These are phyloP conservation scores for Scalesia atractyloides DNA, from an alignment of 129 eudicot species.

Conservation along the genomic window DNA sequence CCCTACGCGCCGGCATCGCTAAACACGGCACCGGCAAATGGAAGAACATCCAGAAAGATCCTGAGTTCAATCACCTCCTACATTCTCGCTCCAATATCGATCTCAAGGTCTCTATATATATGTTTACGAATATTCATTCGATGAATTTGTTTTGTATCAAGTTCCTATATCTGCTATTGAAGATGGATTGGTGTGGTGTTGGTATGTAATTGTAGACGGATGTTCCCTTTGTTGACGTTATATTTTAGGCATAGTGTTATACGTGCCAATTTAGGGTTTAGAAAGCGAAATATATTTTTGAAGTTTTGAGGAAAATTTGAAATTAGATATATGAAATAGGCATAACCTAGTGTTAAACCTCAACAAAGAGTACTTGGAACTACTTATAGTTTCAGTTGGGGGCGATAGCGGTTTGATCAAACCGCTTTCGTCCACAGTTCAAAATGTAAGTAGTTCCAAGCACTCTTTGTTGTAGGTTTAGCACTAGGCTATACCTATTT, in stretches of 20 bases:
- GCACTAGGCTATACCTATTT: neutral
- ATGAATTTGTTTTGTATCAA: slow-evolving; percentile 1
- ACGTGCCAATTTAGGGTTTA: neutral
- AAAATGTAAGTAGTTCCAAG: too few relatives aligned
- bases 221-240: neutral
- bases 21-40: slow-evolving; percentile 96
- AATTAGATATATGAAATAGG: neutral
- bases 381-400: too few relatives aligned
- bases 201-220: neutral
- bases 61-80: slow-evolving; percentile 65
- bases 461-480: too few relatives aligned
- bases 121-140: neutral
- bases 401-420: too few relatives aligned
- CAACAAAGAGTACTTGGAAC: too few relatives aligned
- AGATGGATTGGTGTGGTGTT: neutral
- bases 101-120: slow-evolving; percentile 60
- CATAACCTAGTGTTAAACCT: too few relatives aligned
- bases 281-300: neutral
- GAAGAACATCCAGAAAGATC: slow-evolving; percentile 85
- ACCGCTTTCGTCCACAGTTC: too few relatives aligned
- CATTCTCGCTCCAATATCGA: slow-evolving; percentile 89
- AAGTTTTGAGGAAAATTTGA: neutral
- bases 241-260: neutral
- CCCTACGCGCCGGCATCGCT: slow-evolving; percentile 79
- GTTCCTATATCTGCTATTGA: neutral